Base-by-base conservation (phyloP, 208 protist genomes). In the Crithidia acanthocephali region DNA sequence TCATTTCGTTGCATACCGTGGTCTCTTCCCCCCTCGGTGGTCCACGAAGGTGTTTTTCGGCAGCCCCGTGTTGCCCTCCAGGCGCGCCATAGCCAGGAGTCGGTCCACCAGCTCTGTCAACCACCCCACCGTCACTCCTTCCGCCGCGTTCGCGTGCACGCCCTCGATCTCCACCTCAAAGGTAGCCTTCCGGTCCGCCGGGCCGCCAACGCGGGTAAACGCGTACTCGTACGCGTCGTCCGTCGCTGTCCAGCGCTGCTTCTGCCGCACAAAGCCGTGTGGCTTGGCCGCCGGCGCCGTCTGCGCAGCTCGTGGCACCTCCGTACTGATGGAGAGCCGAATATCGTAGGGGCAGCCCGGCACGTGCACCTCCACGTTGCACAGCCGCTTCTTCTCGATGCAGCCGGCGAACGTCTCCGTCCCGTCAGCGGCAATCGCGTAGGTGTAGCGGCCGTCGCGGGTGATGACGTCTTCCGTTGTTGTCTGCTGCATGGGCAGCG, bases 121-220 rank as follows among this genome's bases (percentile, higher is more conserved):
- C 81, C 81, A 88, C 66, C 30, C 63, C 63, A 68, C 60, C 6
- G 84, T 95, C 25, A 95, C 62, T 27, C 84, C 76, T 1, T 52
- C 59, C 35, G 35, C 51, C 18, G 50, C 22, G 25, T 84, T 65
- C 20, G 25, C 72, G 35, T 88, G 87, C 8, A 81, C 65, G 10
- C 73, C 83, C 72, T 95, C 91, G 6, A 95, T 22, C 67, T 95
- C 91, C 35, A 95, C 87, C 57, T 95, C 91, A 53, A 76, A 91
- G 62, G 25, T 65, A 5, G 59, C 37, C 2, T 53, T 23, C 22
- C 53, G 35, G 1, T 80, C 48, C 30, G 11, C 23, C 48, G 23
- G 75, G 1, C 22, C 63, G 18, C 33, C 58, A 22, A 93, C 84
- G 5, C 63, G 45, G 15, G 91, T 95, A 37, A 90, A 50, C 71